Evolutionary conservation across 2,329 filamentous ascomycete species (phyloP), one percentile per base, ranked within the genome.

Genomic region (Beauveria asiatica): DNA sequence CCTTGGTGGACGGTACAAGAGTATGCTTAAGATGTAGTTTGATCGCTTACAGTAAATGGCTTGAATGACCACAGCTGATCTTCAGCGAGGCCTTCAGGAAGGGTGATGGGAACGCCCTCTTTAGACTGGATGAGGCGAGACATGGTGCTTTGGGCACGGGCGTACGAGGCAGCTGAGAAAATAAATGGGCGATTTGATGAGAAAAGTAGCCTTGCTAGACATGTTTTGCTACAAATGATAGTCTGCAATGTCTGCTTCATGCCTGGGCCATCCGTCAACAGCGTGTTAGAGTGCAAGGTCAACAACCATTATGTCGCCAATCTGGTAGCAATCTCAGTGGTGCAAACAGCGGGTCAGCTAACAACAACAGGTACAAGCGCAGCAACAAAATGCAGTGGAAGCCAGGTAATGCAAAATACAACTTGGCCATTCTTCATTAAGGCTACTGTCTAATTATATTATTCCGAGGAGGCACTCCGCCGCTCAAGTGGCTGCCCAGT

Each of bases 31-130:
- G 11, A 13, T 16, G 33, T 37, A 37, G 11, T 37, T 37, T 16
- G 33, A 11, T n/a, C n/a, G 27, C 70, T 64, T 68, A 80, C 80
- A 16, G 74, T 78, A 65, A 83, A 83, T 0, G 81, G 80, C 7
- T 72, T 73, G 64, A 83, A 83, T 6, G 65, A 65, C 11, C 74
- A 68, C 1, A 84, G 69, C 58, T 80, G 73, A 0, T 78, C 70
- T 59, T 77, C 68, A 0, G 76, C 69, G 21, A 83, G 72, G 3
- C 74, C 78, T 0, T 74, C 67, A 0, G 78, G 75, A 0, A 82
- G 71, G 10, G 68, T 74, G 56, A 83, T 73, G 3, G 73, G 69
- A 56, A 81, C 67, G 59, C 70, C 64, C 30, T 73, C 48, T 19
- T 41, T 57, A 48, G 52, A 30, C n/a, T 25, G 46, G 55, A 61